Base-by-base conservation (phyloP, 352 stramenopile species). In the Globisporangium canariense region DNA sequence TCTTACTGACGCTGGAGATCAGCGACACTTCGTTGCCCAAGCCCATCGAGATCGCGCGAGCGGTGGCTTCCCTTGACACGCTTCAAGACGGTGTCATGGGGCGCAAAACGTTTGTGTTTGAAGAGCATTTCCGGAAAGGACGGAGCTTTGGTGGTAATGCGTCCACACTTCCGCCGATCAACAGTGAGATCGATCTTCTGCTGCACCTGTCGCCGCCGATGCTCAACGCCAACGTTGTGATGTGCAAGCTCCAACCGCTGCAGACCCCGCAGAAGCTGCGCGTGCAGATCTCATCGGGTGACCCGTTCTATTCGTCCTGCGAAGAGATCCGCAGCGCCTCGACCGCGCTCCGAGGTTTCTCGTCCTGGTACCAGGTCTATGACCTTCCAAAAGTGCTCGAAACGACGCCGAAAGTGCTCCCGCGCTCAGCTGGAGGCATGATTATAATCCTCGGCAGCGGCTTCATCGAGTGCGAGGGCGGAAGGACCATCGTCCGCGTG, bases 241-340 rank as follows among this genome's bases (percentile, higher is more conserved):
- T 75, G 11, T 78, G 73, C 60, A 67, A 63, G 8, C 32, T 81
- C 2, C 25, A 45, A n/a, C 73, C 65, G 20, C 79, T 75, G 60
- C 57, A 34, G 10, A 54, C 38, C 0, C 69, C 80, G 0, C 75
- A 88, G n/a, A 60, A 47, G 16, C 55, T 91, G 1, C 62, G 74
- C 34, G 72, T 90, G 0, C 80, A 91, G 50, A 79, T 91, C 10
- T 91, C 82, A 0, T 89, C 82, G 8, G 82, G 79, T 0, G 82
- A 87, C 51, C 74, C 75, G 8, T 75, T 82, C 59, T 90, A 76
- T 55, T 87, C 79, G 2, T 51, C 66, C 0, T 79, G 64, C 38
- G 25, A 67, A 3, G 53, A 76, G 40, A 49, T 64, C 11, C 28
- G 56, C 20, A 65, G n/a, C 28, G 16, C 60, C 2, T 59, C 60